Conservation (phyloP, 371 early-diverging fungal genomes). For the Syncephalastrum monosporum region DNA sequence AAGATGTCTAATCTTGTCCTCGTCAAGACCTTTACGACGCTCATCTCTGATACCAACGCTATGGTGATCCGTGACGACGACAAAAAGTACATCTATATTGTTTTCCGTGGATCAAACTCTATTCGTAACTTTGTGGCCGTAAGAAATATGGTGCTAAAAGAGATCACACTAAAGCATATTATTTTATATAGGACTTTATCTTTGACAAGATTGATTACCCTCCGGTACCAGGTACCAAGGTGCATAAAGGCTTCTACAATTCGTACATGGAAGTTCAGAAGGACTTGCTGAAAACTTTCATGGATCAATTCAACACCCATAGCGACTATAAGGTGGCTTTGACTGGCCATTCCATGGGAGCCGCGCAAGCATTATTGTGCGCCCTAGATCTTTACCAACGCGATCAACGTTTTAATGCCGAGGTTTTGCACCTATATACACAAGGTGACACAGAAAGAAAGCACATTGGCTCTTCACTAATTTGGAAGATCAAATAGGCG, state of each 20-base stretch:
- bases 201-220: constrained; percentile 11
- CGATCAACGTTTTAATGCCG: constrained; percentile 7
- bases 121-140: constrained; percentile 21
- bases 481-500: constrained; percentile 7
- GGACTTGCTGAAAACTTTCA: constrained; percentile 5
- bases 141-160: neutral
- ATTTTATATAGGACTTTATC: constrained; percentile 10
- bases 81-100: constrained; percentile 20
- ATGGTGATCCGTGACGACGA: constrained; percentile 15
- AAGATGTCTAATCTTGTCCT: constrained; percentile 8
- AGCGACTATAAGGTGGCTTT: constrained; percentile 19
- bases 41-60: constrained; percentile 16
- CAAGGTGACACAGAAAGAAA: constrained; percentile 1
- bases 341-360: constrained; percentile 27
- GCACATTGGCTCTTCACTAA: neutral
- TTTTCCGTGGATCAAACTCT: constrained; percentile 23
- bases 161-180: neutral
- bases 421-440: constrained; percentile 12
- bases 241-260: constrained; percentile 18
- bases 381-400: constrained; percentile 24
- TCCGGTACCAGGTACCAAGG: constrained; percentile 15
- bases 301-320: constrained; percentile 9
- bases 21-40: constrained; percentile 18
- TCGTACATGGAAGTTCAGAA: constrained; percentile 14
- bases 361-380: constrained; percentile 13